phyloP scores from a whole-genome alignment of 164 flowering plant species.

The Tinospora cordifolia region DNA sequence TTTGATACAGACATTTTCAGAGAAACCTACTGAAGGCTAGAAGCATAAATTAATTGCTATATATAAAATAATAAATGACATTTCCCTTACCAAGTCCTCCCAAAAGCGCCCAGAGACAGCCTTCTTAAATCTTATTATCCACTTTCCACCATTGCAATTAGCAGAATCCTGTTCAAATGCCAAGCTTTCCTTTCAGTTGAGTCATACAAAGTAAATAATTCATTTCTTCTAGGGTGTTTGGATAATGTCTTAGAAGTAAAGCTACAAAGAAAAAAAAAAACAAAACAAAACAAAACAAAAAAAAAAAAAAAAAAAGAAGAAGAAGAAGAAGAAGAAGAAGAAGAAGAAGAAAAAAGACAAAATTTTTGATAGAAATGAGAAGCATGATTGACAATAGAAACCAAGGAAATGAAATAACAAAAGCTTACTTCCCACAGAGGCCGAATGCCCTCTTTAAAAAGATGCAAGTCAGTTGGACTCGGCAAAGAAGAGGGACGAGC shows the following conservation, averaged over 20 bases:
- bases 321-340: too few relatives aligned
- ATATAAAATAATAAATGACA: not conserved
- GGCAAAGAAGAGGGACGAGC: constrained; percentile 89
- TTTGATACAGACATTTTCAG: too few relatives aligned
- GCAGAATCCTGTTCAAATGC: constrained; percentile 49
- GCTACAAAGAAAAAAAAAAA: not conserved
- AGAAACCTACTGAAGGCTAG: not conserved
- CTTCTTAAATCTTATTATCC: constrained; percentile 89
- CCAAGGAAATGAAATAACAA: not conserved
- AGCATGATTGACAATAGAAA: not conserved
- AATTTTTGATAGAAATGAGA: not conserved
- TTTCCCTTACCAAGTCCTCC: constrained; percentile 75
- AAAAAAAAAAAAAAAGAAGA: too few relatives aligned
- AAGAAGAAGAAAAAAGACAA: too few relatives aligned
- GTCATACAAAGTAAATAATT: too few relatives aligned
- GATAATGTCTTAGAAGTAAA: not conserved
- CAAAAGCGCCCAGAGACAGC: constrained; percentile 89
- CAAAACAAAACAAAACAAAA: too few relatives aligned
- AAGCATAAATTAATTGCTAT: not conserved
- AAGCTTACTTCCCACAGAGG: constrained; percentile 90
- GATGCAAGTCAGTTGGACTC: constrained; percentile 90
- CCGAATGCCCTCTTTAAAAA: constrained; percentile 94
- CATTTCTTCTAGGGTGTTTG: not conserved
- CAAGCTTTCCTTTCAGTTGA: not conserved
- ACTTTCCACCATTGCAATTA: constrained; percentile 89